Conservation (phyloP, 2,329 filamentous ascomycete species). For the Trichoderma guizhouense region DNA sequence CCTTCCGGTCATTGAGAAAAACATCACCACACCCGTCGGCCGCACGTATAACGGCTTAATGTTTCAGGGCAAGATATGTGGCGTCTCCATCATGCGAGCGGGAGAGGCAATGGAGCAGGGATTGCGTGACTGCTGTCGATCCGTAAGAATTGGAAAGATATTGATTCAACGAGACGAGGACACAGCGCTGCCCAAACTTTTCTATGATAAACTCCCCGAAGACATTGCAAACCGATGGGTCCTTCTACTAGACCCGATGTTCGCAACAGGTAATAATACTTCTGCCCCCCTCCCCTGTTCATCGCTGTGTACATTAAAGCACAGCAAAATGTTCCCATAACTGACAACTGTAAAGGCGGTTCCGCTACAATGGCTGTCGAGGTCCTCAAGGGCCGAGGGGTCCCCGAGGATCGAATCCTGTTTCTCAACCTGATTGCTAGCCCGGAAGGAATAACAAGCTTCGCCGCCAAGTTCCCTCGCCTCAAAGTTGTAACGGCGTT, state of each 20-base stretch:
- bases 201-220: slow-evolving; percentile 95
- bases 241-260: slow-evolving; percentile 94
- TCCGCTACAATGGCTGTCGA: slow-evolving; percentile 97
- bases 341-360: slow-evolving; percentile 57
- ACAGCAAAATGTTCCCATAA: neutral
- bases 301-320: neutral
- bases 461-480: slow-evolving; percentile 84
- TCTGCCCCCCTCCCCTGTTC: neutral
- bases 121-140: slow-evolving; percentile 90
- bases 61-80: slow-evolving; percentile 98
- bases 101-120: slow-evolving; percentile 99
- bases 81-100: slow-evolving; percentile 96
- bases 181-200: slow-evolving; percentile 84
- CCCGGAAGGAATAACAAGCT: slow-evolving; percentile 84
- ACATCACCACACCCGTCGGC: slow-evolving; percentile 87
- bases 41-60: slow-evolving; percentile 84
- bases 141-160: slow-evolving; percentile 98
- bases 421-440: slow-evolving; percentile 98
- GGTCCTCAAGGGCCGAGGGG: slow-evolving; percentile 82
- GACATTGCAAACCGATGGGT: slow-evolving; percentile 95
- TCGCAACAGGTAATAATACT: slow-evolving; percentile 72
- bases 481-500: slow-evolving; percentile 93
- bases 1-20: slow-evolving; percentile 83
- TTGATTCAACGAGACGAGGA: slow-evolving; percentile 97
- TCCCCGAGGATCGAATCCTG: slow-evolving; percentile 90